Base-by-base conservation (phyloP, 148 eudicot species). In the Rheum nobile region DNA sequence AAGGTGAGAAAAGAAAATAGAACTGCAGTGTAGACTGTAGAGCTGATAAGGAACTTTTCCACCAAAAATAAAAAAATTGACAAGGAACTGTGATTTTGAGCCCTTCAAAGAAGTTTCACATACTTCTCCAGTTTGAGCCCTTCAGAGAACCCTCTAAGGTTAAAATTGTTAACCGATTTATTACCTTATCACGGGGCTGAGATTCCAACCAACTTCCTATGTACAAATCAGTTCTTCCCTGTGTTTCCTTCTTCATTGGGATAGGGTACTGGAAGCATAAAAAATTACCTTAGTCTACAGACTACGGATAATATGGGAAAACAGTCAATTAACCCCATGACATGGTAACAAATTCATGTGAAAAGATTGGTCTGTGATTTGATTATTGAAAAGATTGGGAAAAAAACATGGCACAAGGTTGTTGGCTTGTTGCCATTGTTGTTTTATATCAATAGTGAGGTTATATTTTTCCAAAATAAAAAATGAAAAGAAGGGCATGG, bases 111-210 rank as follows among this genome's bases (percentile, higher is more conserved):
- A 57, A 57, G 65, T 57, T 65, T 17, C 39, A 14, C 70, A 65
- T 65, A 31, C 22, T 65, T 65, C 70, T 21, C 34, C 37, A 65
- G 21, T n/a, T n/a, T n/a, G n/a, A n/a, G n/a, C n/a, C n/a, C 14
- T 32, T 39, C 21, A 32, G 38, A 32, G 22, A 63, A 63, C 38
- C 69, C n/a, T 63, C 19, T 14, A 29, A 63, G 38, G 17, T 32
- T 32, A 10, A 65, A 8, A 74, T 67, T 10, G 35, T 19, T 29
- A 65, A 42, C 38, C 22, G 26, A 61, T 2, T 17, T 42, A 67
- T 72, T 81, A 91, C 98, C 97, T 91, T 91, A 77, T 94, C 96
- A 71, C 97, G 93, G 57, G 96, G 89, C 82, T 87, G 91, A 80
- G 97, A 84, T 80, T 91, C 90, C 83, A 94, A 77, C 97, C 98